phyloP scores from a whole-genome alignment of 345 rosid species.

The Odontarrhena argentea region DNA sequence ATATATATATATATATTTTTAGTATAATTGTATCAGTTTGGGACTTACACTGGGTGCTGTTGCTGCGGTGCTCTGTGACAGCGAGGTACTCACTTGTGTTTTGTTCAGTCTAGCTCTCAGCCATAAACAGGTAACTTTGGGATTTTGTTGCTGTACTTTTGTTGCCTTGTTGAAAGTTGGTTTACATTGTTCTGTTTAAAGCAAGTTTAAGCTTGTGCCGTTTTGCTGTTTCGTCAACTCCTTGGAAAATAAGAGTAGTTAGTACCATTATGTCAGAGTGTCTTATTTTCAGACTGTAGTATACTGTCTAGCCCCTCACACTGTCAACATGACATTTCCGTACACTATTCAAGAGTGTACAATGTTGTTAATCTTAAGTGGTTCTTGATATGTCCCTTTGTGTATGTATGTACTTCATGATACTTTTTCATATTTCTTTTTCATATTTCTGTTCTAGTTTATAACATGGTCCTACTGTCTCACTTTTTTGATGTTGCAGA shows the following conservation, averaged over 20 bases:
- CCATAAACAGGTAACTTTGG: constrained; percentile 78
- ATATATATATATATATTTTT: constrained; percentile 36
- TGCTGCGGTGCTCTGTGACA: constrained; percentile 72
- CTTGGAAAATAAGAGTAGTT: constrained; percentile 2
- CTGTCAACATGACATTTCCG: neutral
- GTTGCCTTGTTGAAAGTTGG: neutral
- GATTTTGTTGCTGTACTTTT: neutral
- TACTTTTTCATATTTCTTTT: too few species aligned
- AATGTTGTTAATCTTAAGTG: neutral
- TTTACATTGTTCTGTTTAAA: neutral
- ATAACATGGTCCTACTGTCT: neutral
- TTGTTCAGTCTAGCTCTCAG: constrained; percentile 85
- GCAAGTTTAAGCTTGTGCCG: neutral
- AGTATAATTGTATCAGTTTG: constrained; percentile 96
- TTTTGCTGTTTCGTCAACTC: neutral
- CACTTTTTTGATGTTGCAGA: constrained; percentile 45
- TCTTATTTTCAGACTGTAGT: constrained; percentile 7
- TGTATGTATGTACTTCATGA: too few species aligned
- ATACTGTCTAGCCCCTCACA: neutral
- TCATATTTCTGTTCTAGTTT: too few species aligned
- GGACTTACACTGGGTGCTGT: constrained; percentile 80
- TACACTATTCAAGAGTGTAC: neutral
- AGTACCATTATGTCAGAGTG: neutral
- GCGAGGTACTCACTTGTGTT: constrained; percentile 59
- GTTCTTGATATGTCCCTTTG: too few species aligned